A percentile compares a stretch with the other conserved stretches of the same genome.
phyloP scores from a whole-genome alignment of 116 monocot genomes.

The Posidonia oceanica region DNA sequence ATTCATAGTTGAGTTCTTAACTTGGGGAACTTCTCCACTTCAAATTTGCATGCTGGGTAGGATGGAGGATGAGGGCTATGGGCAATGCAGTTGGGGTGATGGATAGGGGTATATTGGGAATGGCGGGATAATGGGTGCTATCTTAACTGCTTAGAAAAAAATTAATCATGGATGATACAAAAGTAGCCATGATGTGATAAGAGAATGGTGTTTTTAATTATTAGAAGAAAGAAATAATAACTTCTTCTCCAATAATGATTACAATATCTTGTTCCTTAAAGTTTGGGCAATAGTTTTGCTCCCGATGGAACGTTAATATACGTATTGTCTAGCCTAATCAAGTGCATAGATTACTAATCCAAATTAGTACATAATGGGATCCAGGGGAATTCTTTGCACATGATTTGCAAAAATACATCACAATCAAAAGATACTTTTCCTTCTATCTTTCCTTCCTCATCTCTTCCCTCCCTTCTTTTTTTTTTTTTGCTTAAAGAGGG shows the following conservation, averaged over 20 bases:
- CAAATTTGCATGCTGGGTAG: background rate
- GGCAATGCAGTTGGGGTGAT: background rate
- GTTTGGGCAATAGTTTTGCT: background rate
- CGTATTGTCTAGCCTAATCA: background rate
- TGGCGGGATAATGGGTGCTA: background rate
- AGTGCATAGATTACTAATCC: background rate
- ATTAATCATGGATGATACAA: too few relatives aligned
- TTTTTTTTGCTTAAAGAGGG: background rate
- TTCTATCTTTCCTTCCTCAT: background rate
- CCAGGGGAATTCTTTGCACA: background rate
- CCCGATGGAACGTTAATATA: background rate
- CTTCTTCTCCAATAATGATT: background rate
- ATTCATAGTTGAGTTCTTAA: background rate
- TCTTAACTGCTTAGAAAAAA: too few relatives aligned
- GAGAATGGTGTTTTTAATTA: too few relatives aligned
- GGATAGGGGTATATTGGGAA: background rate
- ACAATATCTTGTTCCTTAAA: background rate
- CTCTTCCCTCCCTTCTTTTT: background rate
- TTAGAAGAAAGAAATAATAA: too few relatives aligned
- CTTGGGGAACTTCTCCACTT: background rate
- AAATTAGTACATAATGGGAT: background rate
- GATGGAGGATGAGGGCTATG: background rate
- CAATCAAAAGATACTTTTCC: slow-evolving; percentile 3
- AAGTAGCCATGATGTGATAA: too few relatives aligned
- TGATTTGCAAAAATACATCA: background rate